Base-by-base conservation (phyloP, 768 basidiomycete species). In the Amanita molliuscula region DNA sequence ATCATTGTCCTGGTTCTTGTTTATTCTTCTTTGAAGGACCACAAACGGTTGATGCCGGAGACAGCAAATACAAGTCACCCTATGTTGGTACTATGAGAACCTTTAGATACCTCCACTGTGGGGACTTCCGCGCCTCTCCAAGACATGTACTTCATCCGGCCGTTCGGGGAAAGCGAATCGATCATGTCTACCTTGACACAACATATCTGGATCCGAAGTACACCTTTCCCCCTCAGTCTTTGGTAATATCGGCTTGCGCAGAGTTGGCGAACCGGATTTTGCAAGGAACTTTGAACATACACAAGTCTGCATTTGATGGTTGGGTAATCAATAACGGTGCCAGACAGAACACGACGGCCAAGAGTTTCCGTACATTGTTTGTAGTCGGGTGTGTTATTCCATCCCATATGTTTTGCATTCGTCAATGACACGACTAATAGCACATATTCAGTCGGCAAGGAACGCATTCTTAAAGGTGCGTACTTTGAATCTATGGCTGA, bases 391-490 rank as follows among this genome's bases (percentile, higher is more conserved):
- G 60, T 3, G 73, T 59, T 25, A 2, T 28, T 40, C 16, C 6
- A 10, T 25, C 5, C 41, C 29, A 8, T 52, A 33, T 33, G 43
- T 5, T 40, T 33, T 50, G 20, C 13, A 23, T 33, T 50, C 35
- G 0, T 41, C 23, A 33, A 35, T 45, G 23, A 51, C 38, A 23
- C 20, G 20, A 10, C 44, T 28, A 48, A 35, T 53, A 91, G 92
- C 8, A 97, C 96, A 0, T 99, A 99, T 65, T 90, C 90, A 0
- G 91, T 98, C 44, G 96, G 96, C 35, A 99, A 99, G 64, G 96
- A 99, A 64, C 82, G 96, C 20, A 87, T 98, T 35, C 93, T 96
- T 35, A 96, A 97, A 77, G 92, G 91, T 89, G 50, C 28, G 57
- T 45, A 25, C 21, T 9, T 23, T 44, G 33, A 28, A 23, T 28